Base-by-base conservation (phyloP, 2,329 filamentous ascomycete species). In the Clarireedia paspali region DNA sequence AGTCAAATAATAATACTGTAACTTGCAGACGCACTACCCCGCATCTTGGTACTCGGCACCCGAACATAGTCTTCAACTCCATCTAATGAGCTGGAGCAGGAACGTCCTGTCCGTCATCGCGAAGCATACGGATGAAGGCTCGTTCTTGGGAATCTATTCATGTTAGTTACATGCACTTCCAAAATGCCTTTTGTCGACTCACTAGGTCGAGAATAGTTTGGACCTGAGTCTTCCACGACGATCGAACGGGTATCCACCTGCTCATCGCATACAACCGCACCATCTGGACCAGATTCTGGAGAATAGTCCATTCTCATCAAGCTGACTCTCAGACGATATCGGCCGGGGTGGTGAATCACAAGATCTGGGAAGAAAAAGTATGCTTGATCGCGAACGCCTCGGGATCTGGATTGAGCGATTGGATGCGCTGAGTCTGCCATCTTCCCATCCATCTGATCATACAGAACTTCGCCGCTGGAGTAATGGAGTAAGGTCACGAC, bases 351-450 rank as follows among this genome's bases (percentile, higher is more conserved):
- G 39, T 63, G 40, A 38, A 69, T 67, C 17, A 60, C 57, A 26
- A 69, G 57, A 57, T 68, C 61, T 12, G 65, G 62, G 50, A 69
- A 68, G 48, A 64, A 65, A 51, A 68, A 67, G 54, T 69, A 68
- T 1, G 63, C 65, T 38, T 59, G 59, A 38, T 68, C 64, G 23
- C 50, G 59, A 10, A 50, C 47, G 10, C 53, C 36, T 20, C 55
- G 46, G 6, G 56, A 54, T 30, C 44, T 42, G 26, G 47, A 56
- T 9, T 57, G 54, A n/a, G 63, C 58, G 27, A 67, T 51, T 7
- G 67, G 64, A 47, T 67, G 64, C 30, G 67, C 64, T 26, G 63
- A 67, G 50, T 68, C 67, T 23, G 62, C 59, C 7, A 64, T 50
- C 26, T 56, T 62, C 20, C 66, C 66, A n/a, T 60, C 60, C 39